Conservation (phyloP, 176 grass and related monocot genomes). For the Musa beccarii region DNA sequence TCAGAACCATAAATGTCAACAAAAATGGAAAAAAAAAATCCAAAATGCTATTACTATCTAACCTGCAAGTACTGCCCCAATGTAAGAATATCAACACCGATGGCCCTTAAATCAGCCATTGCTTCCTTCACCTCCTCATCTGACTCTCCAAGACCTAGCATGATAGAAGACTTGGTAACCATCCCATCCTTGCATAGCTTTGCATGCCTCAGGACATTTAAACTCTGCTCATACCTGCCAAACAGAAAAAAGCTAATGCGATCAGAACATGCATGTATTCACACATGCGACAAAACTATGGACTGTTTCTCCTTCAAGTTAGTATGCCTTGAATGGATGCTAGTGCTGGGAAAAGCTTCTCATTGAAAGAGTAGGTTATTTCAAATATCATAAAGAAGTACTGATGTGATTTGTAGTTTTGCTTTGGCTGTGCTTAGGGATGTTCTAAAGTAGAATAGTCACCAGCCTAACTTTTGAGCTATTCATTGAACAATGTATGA, state of each 20-base stretch:
- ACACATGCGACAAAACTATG: too few relatives aligned
- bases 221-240: constrained; percentile 62
- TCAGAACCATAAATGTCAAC: background rate
- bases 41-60: constrained; percentile 1
- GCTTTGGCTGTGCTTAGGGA: background rate
- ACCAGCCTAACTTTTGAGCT: background rate
- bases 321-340: background rate
- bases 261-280: background rate
- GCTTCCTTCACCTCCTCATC: constrained; percentile 65
- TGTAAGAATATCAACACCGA: constrained; percentile 77
- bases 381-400: too few relatives aligned
- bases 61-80: constrained; percentile 95
- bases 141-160: constrained; percentile 86
- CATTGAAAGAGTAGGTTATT: background rate
- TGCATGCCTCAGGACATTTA: constrained; percentile 67
- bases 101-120: constrained; percentile 71
- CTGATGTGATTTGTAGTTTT: background rate
- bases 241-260: background rate
- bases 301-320: background rate
- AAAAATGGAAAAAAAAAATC: background rate
- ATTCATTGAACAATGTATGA: background rate
- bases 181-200: constrained; percentile 61
- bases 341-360: background rate
- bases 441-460: background rate
- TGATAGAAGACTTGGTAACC: constrained; percentile 84